Percentiles rank a stretch among this genome's conserved stretches.
These are phyloP conservation scores for Podila verticillata DNA, from an alignment of 192 early-diverging fungal genomes.

Conservation along the genomic window DNA sequence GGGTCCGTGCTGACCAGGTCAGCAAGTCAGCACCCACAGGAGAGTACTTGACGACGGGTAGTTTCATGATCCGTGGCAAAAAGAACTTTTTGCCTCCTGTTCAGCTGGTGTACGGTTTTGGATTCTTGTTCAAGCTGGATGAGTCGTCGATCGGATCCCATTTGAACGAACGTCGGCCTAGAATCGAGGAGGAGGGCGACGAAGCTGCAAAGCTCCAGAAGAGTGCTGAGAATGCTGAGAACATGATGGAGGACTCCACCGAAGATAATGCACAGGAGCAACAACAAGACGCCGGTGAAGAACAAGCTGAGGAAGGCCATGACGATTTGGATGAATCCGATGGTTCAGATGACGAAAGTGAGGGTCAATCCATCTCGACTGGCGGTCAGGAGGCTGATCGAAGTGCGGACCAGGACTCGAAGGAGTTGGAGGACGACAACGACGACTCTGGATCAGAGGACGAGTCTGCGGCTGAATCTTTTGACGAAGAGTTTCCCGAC, in stretches of 20 bases:
- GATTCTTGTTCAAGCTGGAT: slow-evolving; percentile 91
- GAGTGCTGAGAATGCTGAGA: slow-evolving; percentile 41
- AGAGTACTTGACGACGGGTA: slow-evolving; percentile 89
- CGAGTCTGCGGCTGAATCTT: slow-evolving; percentile 43
- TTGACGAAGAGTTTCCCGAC: slow-evolving; percentile 64
- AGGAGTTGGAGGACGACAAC: slow-evolving; percentile 25
- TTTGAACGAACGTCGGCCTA: slow-evolving; percentile 69
- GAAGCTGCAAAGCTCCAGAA: not conserved
- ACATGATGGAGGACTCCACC: not conserved
- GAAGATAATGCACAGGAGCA: not conserved
- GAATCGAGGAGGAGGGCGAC: slow-evolving; percentile 20
- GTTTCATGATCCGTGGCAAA: slow-evolving; percentile 94
- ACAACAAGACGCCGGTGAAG: slow-evolving; percentile 10
- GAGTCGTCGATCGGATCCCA: slow-evolving; percentile 83
- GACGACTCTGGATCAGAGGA: slow-evolving; percentile 41
- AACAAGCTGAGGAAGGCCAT: slow-evolving; percentile 10
- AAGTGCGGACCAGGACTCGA: slow-evolving; percentile 1
- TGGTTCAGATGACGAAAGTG: slow-evolving; percentile 35
- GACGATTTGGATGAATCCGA: slow-evolving; percentile 20
- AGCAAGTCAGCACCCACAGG: slow-evolving; percentile 92
- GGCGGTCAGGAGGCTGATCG: slow-evolving; percentile 11
- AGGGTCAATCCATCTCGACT: slow-evolving; percentile 11
- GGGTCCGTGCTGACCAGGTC: slow-evolving; percentile 86
- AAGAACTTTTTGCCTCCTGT: slow-evolving; percentile 95
- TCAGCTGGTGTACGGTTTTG: slow-evolving; percentile 96